Evolutionary conservation across 1,139 yeast species (phyloP).

Genomic region (Debaryomyces nepalensis): DNA sequence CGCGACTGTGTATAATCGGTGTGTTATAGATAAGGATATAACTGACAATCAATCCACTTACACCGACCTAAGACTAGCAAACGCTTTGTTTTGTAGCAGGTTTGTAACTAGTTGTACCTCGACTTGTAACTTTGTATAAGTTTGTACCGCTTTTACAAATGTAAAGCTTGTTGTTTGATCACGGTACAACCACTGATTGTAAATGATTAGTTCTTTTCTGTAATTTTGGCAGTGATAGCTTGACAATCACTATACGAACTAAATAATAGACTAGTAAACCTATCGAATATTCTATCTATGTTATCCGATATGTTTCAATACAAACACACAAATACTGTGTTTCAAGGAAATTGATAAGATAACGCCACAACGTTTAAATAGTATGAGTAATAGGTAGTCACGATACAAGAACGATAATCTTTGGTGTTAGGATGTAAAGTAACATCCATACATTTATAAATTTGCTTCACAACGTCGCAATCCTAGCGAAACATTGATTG

Average conservation of each 20-base stretch:
- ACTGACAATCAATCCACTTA: constrained; percentile 5
- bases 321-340: constrained; percentile 1
- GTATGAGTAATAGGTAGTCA: constrained; percentile 10
- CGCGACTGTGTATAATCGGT: constrained; percentile 7
- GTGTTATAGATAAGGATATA: constrained; percentile 10
- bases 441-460: background rate
- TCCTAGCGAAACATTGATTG: constrained; percentile 2
- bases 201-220: background rate
- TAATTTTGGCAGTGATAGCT: constrained; percentile 1
- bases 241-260: constrained; percentile 3
- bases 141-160: background rate
- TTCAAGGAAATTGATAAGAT: constrained; percentile 6
- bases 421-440: background rate
- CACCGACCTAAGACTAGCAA: background rate
- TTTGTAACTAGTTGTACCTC: no score
- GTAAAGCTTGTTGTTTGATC: background rate
- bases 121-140: no score
- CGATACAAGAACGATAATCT: background rate
- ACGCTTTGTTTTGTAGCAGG: background rate
- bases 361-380: constrained; percentile 4
- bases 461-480: background rate
- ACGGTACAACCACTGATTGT: constrained; percentile 3
- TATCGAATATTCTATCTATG: constrained; percentile 8
- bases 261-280: background rate
- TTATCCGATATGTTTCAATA: constrained; percentile 4